A percentile compares a stretch with the other conserved stretches of the same genome.
These are phyloP conservation scores for Myochromella boudieri DNA, from an alignment of 768 basidiomycete genomes.

Conservation along the genomic window DNA sequence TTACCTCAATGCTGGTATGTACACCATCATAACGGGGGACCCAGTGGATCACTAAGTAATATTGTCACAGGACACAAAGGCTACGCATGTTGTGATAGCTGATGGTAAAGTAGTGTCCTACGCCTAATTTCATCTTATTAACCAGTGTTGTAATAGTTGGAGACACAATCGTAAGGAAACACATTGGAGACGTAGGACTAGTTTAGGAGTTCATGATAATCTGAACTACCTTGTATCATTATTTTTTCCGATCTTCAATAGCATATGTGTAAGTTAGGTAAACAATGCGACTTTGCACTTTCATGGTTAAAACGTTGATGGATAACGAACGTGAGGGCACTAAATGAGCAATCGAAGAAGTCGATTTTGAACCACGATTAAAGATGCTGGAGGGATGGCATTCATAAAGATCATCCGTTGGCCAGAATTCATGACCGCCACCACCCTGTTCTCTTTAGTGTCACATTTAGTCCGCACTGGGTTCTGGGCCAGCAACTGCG, in stretches of 20 bases:
- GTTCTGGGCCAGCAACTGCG: constrained; percentile 11
- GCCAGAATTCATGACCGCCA: too few species aligned
- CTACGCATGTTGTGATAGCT: constrained; percentile 61
- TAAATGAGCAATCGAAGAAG: too few species aligned
- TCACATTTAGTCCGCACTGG: constrained; percentile 4
- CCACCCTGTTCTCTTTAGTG: too few species aligned
- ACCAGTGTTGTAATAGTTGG: constrained; percentile 39
- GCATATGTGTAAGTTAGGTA: too few species aligned
- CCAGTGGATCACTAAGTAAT: constrained; percentile 1
- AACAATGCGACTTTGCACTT: too few species aligned
- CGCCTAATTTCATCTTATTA: neutral
- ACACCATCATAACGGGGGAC: neutral
- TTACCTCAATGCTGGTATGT: constrained; percentile 64
- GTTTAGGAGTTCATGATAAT: too few species aligned
- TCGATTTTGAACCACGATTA: too few species aligned
- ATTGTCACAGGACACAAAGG: constrained; percentile 54
- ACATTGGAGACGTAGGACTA: constrained; percentile 51
- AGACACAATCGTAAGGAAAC: constrained; percentile 62
- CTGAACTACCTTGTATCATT: neutral
- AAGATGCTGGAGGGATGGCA: too few species aligned
- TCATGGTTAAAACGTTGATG: too few species aligned
- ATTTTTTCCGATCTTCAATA: neutral
- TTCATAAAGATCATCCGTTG: too few species aligned
- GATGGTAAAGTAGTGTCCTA: constrained; percentile 41
- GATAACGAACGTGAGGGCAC: too few species aligned